Conservation (phyloP, 2,329 filamentous ascomycete species). For the Aurifilum marmelostoma region DNA sequence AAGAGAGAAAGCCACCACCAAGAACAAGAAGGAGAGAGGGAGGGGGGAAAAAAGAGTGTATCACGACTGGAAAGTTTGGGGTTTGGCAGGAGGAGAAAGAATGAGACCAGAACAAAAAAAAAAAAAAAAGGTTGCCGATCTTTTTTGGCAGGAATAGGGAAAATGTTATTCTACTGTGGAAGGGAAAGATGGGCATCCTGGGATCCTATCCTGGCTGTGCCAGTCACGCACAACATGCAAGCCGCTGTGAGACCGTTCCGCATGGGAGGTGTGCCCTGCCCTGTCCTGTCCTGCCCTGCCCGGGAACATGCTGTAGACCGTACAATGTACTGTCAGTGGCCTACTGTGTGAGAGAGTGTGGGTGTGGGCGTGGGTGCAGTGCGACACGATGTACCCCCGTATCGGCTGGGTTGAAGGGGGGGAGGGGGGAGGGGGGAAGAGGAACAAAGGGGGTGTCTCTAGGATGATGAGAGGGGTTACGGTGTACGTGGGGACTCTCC, state of each 20-base stretch:
- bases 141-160: slow-evolving; percentile 13
- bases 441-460: slow-evolving; percentile 1
- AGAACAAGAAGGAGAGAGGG: slow-evolving; percentile 16
- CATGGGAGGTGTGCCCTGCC: slow-evolving; percentile 14
- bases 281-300: slow-evolving; percentile 9
- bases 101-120: slow-evolving; percentile 16
- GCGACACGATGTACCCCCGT: background rate
- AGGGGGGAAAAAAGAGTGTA: slow-evolving; percentile 12
- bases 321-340: slow-evolving; percentile 10
- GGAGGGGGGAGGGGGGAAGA: background rate
- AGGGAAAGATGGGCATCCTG: slow-evolving; percentile 18
- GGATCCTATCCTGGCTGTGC: slow-evolving; percentile 16
- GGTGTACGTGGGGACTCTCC: slow-evolving; percentile 9
- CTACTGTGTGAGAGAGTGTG: background rate
- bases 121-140: slow-evolving; percentile 28
- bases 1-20: slow-evolving; percentile 12
- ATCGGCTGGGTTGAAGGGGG: background rate
- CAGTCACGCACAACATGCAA: slow-evolving; percentile 21
- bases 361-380: background rate
- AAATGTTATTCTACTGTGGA: slow-evolving; percentile 18
- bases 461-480: background rate
- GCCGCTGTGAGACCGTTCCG: slow-evolving; percentile 10
- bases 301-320: slow-evolving; percentile 21
- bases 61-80: slow-evolving; percentile 3
- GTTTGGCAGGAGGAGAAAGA: slow-evolving; percentile 7